These are phyloP conservation scores for Fusarium sp. DNA, from an alignment of 2,329 filamentous ascomycete genomes.

Conservation along the genomic window DNA sequence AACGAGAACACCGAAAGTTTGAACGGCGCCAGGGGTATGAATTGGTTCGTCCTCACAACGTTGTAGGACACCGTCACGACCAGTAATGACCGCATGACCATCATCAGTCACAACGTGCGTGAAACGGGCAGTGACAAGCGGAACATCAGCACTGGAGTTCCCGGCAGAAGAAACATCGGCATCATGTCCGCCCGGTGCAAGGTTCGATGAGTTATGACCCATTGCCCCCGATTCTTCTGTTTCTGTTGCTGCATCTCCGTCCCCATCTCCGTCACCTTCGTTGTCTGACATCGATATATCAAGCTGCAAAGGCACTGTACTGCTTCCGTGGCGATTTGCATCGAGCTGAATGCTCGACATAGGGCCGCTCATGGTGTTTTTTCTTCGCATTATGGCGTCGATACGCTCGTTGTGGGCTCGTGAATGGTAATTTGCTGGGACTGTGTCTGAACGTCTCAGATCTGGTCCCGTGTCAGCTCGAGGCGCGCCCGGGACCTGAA, in stretches of 20 bases:
- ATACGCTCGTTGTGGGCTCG: constrained; percentile 36
- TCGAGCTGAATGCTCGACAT: constrained; percentile 60
- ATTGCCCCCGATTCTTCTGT: constrained; percentile 46
- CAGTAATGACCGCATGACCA: constrained; percentile 86
- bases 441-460: constrained; percentile 43
- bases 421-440: constrained; percentile 38
- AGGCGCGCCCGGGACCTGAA: constrained; percentile 46
- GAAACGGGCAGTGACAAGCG: constrained; percentile 77
- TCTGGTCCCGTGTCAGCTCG: constrained; percentile 48
- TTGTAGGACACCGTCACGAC: constrained; percentile 77
- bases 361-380: constrained; percentile 52
- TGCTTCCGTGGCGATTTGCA: constrained; percentile 53
- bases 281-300: constrained; percentile 49
- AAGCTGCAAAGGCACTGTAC: constrained; percentile 48
- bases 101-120: constrained; percentile 80
- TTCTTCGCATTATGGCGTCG: constrained; percentile 44
- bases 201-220: background rate
- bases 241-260: constrained; percentile 33
- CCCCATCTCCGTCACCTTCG: constrained; percentile 17
- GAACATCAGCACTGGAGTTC: constrained; percentile 50
- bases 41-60: constrained; percentile 93
- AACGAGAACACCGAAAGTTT: constrained; percentile 82
- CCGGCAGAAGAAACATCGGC: constrained; percentile 35
- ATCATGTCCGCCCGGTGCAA: background rate
- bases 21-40: constrained; percentile 83